Conservation (phyloP, 208 protist genomes). For the Leishmania major region DNA sequence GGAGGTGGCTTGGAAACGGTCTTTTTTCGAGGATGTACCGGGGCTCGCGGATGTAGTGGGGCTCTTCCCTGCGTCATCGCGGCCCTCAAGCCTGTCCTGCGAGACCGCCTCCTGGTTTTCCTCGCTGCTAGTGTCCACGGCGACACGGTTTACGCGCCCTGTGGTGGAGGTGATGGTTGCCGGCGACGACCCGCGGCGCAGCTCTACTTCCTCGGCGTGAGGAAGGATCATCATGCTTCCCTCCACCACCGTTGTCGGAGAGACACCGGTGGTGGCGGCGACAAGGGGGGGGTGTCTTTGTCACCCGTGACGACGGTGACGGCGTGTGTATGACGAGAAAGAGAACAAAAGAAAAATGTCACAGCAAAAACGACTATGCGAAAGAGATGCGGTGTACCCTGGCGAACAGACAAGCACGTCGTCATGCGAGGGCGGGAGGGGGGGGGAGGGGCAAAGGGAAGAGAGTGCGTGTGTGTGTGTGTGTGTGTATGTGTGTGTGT, state of each 20-base stretch:
- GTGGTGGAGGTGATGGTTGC: slow-evolving; percentile 42
- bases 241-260: slow-evolving; percentile 2
- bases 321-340: not conserved
- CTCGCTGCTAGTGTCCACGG: not conserved
- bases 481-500: not conserved
- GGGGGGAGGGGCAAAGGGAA: not conserved
- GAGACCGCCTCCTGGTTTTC: slow-evolving; percentile 2
- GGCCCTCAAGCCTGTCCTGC: not conserved
- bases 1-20: not conserved
- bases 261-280: not conserved
- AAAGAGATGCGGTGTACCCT: not conserved
- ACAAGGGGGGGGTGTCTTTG: not conserved
- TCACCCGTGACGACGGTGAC: not conserved
- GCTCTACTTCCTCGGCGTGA: slow-evolving; percentile 51
- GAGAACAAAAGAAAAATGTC: not conserved
- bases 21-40: not conserved
- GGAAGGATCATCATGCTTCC: slow-evolving; percentile 14
- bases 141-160: slow-evolving; percentile 25
- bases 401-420: not conserved
- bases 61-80: not conserved
- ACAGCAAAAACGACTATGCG: not conserved
- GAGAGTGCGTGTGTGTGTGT: not conserved
- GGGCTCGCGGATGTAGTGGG: not conserved
- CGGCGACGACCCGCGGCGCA: slow-evolving; percentile 22
- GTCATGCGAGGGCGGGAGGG: not conserved